Percentiles rank a stretch among this genome's conserved stretches.
Evolutionary conservation across 495 filamentous ascomycete genomes (phyloP).

Genomic region (Cudoniella acicularis): DNA sequence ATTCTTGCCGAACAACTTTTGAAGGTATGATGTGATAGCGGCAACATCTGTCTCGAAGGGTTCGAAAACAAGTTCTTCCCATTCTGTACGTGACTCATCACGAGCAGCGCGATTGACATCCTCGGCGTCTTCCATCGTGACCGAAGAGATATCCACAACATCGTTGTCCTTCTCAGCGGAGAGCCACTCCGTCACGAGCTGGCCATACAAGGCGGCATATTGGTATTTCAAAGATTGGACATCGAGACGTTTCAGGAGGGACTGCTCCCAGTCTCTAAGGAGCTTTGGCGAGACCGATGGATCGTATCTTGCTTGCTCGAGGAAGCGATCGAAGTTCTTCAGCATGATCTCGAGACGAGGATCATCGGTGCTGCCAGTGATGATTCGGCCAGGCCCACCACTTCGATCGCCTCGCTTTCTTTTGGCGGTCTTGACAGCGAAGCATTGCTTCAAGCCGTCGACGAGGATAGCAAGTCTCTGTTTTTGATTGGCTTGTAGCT

Average conservation of each 20-base stretch:
- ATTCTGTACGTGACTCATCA: conserved; percentile 42
- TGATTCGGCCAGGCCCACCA: conserved; percentile 17
- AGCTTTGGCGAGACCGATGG: conserved; percentile 47
- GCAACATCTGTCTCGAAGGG: conserved; percentile 40
- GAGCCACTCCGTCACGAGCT: conserved; percentile 63
- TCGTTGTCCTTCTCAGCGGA: conserved; percentile 18
- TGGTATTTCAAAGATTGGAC: conserved; percentile 52
- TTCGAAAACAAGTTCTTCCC: conserved; percentile 58
- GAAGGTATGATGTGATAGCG: conserved; percentile 48
- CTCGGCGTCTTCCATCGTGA: conserved; percentile 38
- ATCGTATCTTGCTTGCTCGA: conserved; percentile 54
- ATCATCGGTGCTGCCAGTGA: conserved; percentile 24
- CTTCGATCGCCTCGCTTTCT: conserved; percentile 5
- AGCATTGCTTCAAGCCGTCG: conserved; percentile 38
- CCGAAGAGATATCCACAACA: conserved; percentile 12
- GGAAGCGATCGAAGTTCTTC: conserved; percentile 46
- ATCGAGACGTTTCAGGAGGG: conserved; percentile 45
- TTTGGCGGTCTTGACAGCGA: conserved; percentile 29
- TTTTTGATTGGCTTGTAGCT: conserved; percentile 28
- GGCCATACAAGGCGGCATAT: conserved; percentile 58
- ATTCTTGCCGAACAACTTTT: conserved; percentile 44
- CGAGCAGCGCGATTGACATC: conserved; percentile 42
- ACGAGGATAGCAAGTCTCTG: conserved; percentile 36
- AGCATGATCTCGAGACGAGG: conserved; percentile 37
- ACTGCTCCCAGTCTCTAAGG: conserved; percentile 42